These are phyloP conservation scores for Neurospora tetrasperma DNA, from an alignment of 495 filamentous ascomycete species.

Conservation along the genomic window DNA sequence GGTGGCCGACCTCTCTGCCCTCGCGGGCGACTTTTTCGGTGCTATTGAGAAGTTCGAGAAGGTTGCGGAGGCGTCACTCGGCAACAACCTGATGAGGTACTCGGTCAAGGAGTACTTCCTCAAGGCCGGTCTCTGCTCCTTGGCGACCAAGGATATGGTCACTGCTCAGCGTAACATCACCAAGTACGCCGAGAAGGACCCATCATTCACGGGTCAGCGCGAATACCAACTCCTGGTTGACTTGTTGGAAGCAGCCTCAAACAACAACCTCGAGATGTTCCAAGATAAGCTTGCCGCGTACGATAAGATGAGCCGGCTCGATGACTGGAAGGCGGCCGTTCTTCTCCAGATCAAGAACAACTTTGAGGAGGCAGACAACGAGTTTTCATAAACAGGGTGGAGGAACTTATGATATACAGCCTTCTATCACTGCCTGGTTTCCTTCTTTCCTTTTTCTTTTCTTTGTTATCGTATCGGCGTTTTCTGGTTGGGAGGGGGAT, in stretches of 20 bases:
- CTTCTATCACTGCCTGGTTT: not conserved
- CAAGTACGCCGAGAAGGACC: constrained; percentile 72
- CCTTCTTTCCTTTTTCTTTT: not conserved
- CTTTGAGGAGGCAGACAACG: constrained; percentile 64
- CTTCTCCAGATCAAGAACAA: constrained; percentile 70
- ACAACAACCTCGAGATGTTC: constrained; percentile 67
- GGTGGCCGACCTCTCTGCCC: constrained; percentile 72
- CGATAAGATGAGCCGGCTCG: constrained; percentile 81
- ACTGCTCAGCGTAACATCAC: constrained; percentile 67
- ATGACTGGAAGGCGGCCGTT: constrained; percentile 91
- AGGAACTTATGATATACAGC: not conserved
- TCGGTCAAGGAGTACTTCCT: constrained; percentile 88
- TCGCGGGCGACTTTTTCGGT: constrained; percentile 71
- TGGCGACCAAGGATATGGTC: constrained; percentile 68
- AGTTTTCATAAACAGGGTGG: constrained; percentile 30
- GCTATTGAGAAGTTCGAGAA: constrained; percentile 72
- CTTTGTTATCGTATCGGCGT: constrained; percentile 13
- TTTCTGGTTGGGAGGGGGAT: not conserved
- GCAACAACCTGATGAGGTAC: constrained; percentile 80
- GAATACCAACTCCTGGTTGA: constrained; percentile 74
- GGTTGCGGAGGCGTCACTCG: constrained; percentile 58
- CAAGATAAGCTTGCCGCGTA: constrained; percentile 77
- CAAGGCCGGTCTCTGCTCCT: constrained; percentile 76
- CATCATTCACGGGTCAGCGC: constrained; percentile 58
- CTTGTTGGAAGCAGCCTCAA: constrained; percentile 57